Percentiles rank a stretch among this genome's conserved stretches.
phyloP scores from a whole-genome alignment of 495 filamentous ascomycete species.

The Penicillium canariense region DNA sequence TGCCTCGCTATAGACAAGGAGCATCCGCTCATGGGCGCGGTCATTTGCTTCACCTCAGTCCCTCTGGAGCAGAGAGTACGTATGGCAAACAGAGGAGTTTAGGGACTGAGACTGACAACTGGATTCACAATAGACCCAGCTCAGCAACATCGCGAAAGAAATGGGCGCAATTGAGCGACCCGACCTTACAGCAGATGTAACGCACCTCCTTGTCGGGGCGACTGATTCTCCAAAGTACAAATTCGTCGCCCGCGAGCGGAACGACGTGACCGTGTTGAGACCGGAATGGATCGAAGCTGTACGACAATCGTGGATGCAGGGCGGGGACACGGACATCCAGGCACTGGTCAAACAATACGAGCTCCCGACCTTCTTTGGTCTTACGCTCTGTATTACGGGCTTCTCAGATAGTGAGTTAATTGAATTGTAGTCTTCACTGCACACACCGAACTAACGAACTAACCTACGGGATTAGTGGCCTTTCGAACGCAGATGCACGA shows the following conservation, averaged over 20 bases:
- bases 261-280: slow-evolving; percentile 77
- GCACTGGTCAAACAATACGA: slow-evolving; percentile 61
- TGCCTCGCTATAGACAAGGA: slow-evolving; percentile 41
- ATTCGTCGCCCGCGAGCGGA: slow-evolving; percentile 85
- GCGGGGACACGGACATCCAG: slow-evolving; percentile 71
- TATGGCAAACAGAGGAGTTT: slow-evolving; percentile 6
- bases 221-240: slow-evolving; percentile 88
- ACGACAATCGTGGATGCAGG: slow-evolving; percentile 75
- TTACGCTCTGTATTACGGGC: slow-evolving; percentile 85
- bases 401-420: slow-evolving; percentile 72
- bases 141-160: slow-evolving; percentile 65
- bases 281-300: slow-evolving; percentile 84
- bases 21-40: slow-evolving; percentile 71
- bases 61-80: slow-evolving; percentile 76
- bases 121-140: slow-evolving; percentile 54
- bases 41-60: slow-evolving; percentile 91
- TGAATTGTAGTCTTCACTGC: neutral
- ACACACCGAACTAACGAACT: neutral
- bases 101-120: slow-evolving; percentile 10
- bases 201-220: slow-evolving; percentile 88
- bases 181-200: slow-evolving; percentile 94
- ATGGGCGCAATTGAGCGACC: slow-evolving; percentile 85
- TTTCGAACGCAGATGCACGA: slow-evolving; percentile 67
- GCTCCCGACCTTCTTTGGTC: slow-evolving; percentile 57
- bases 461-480: slow-evolving; percentile 44